Evolutionary conservation across 1,284 basidiomycete genomes (phyloP), one percentile per base, ranked within the genome.

Genomic region (Ustilago esculenta): DNA sequence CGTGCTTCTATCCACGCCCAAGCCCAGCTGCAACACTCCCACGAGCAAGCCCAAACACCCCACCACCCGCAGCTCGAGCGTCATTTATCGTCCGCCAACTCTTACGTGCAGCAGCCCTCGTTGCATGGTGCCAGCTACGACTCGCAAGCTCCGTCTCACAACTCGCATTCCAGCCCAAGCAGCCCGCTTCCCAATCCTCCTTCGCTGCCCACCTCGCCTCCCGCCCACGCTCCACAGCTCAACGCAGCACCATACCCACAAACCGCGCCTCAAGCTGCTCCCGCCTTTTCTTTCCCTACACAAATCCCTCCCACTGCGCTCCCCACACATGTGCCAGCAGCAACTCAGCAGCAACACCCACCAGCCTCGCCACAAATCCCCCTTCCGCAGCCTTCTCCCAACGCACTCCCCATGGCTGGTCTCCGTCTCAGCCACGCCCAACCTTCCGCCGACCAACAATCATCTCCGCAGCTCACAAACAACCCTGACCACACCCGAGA

Each of bases 81-180:
- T 42, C 60, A 60, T 27, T 70, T 70, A 24, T 70, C 67, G 1
- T 70, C 67, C 1, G 67, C 67, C 25, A 70, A 60, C 53, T 70
- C 67, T 1, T 70, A 70, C 30, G 51, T 59, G 15, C 47, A 55
- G 23, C 59, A 50, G 17, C 63, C 63, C 17, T 47, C 56, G 2
- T 21, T 46, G 18, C 41, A 58, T 17, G 14, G 18, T 23, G 24
- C 21, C 33, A 57, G 49, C 35, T 51, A 51, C 36, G 51, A 54
- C 18, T 58, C 66, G 44, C 59, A 48, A 18, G 34, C 48, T 17
- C 48, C 49, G 21, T 50, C 53, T 23, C 48, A 50, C 24, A 34
- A 52, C 23, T 56, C 57, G 34, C 64, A 59, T 18, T n/a, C 27
- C 49, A 57, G 45, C 46, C 40, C 36, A n/a, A 54, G 59, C 47